Percentiles rank a stretch among this genome's conserved stretches.
These are phyloP conservation scores for Aspergillus novoparasiticus DNA, from an alignment of 2,329 filamentous ascomycete species.

Conservation along the genomic window DNA sequence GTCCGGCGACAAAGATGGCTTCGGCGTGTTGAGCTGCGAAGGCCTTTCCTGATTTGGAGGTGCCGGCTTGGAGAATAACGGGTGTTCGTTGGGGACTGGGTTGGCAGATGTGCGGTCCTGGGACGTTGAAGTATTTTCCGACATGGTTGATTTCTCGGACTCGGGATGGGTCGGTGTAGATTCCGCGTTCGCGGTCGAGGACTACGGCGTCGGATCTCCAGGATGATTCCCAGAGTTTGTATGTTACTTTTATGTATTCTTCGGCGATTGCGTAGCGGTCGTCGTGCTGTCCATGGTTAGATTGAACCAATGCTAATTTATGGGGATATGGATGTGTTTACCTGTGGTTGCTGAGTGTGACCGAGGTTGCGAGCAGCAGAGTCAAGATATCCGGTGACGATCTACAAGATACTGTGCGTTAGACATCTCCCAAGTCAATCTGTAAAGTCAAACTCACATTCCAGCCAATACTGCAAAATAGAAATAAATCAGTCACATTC, in stretches of 20 bases:
- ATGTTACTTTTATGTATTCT: conserved; percentile 65
- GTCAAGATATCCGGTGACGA: conserved; percentile 70
- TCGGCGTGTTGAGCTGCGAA: conserved; percentile 73
- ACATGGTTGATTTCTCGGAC: conserved; percentile 68
- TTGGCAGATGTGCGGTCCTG: conserved; percentile 67
- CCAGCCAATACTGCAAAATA: conserved; percentile 53
- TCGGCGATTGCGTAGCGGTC: conserved; percentile 66
- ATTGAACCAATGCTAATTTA: too few relatives aligned
- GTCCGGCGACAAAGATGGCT: conserved; percentile 69
- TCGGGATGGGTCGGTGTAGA: conserved; percentile 61
- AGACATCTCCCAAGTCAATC: conserved; percentile 11
- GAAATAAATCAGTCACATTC: background rate
- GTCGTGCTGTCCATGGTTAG: conserved; percentile 54
- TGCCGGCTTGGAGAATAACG: conserved; percentile 70
- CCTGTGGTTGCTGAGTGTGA: conserved; percentile 54
- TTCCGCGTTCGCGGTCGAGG: conserved; percentile 58
- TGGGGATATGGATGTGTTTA: conserved; percentile 11
- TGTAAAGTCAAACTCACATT: conserved; percentile 43
- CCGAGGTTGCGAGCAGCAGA: conserved; percentile 67
- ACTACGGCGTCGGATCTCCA: conserved; percentile 69
- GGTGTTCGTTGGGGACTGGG: conserved; percentile 70
- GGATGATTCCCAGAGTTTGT: conserved; percentile 69
- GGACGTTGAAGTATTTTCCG: conserved; percentile 65
- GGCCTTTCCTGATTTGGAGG: conserved; percentile 64
- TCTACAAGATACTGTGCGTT: conserved; percentile 33